A percentile compares a stretch with the other conserved stretches of the same genome.
These are phyloP conservation scores for Blastomyces silverae DNA, from an alignment of 2,329 filamentous ascomycete species.

Conservation along the genomic window DNA sequence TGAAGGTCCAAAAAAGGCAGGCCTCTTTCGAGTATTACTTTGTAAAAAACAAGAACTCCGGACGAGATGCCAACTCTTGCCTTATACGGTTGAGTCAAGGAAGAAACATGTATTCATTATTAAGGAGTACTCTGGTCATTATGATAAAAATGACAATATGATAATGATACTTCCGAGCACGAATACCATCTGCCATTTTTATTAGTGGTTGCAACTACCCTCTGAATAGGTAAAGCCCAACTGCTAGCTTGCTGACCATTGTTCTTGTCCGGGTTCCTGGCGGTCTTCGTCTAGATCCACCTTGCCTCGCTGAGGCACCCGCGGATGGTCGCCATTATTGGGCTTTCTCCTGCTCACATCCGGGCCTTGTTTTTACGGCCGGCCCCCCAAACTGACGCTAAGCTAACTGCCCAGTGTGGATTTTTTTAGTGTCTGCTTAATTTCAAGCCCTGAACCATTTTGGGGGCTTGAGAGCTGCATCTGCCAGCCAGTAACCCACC, in stretches of 20 bases:
- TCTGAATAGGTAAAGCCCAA: background rate
- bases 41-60: background rate
- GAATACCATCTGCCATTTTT: background rate
- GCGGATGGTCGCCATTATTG: background rate
- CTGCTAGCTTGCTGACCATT: constrained; percentile 4
- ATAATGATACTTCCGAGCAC: background rate
- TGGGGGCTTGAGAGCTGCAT: constrained; percentile 15
- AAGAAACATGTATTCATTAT: background rate
- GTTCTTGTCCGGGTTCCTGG: constrained; percentile 10
- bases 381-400: constrained; percentile 2
- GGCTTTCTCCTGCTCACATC: constrained; percentile 4
- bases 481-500: constrained; percentile 1
- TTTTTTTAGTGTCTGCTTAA: constrained; percentile 1
- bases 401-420: background rate
- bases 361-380: constrained; percentile 8
- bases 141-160: background rate
- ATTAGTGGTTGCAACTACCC: background rate
- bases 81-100: background rate
- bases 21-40: background rate
- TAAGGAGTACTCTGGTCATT: background rate
- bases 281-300: background rate
- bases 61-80: background rate
- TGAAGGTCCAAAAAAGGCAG: constrained; percentile 2
- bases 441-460: constrained; percentile 11
- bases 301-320: constrained; percentile 1